Evolutionary conservation across 331 rosid genomes (phyloP).

Genomic region (Malus hybrid): DNA sequence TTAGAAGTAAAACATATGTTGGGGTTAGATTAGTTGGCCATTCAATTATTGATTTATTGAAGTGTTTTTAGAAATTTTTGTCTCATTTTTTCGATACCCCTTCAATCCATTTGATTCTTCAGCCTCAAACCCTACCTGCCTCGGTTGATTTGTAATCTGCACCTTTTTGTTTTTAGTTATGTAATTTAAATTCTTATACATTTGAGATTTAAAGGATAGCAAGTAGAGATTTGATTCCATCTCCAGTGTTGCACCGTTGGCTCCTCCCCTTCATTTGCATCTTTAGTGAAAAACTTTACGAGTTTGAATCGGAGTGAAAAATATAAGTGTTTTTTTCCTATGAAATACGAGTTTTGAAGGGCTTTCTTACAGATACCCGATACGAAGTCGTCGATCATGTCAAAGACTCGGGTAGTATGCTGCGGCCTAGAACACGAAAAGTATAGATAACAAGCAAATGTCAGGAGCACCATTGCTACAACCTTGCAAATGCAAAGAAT

Average conservation of each 20-base stretch:
- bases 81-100: conserved; percentile 18
- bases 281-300: not conserved
- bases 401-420: conserved; percentile 82
- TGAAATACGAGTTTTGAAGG: not conserved
- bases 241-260: not conserved
- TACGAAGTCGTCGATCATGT: conserved; percentile 76
- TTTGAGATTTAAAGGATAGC: conserved; percentile 5
- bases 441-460: not conserved
- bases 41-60: conserved; percentile 37
- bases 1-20: conserved; percentile 27
- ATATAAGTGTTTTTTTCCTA: not conserved
- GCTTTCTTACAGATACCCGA: conserved; percentile 25
- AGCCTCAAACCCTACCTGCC: conserved; percentile 4
- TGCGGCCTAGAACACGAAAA: conserved; percentile 58
- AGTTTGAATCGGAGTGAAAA: not conserved
- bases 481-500: not conserved
- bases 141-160: conserved; percentile 31
- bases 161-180: conserved; percentile 1
- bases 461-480: not conserved
- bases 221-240: conserved; percentile 4
- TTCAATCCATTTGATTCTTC: conserved; percentile 33
- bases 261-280: not conserved
- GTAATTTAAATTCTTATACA: conserved; percentile 21
- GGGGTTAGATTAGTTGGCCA: conserved; percentile 37
- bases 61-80: conserved; percentile 24